Evolutionary conservation across 2,329 filamentous ascomycete species (phyloP).

Genomic region (Spiromastix sp.): DNA sequence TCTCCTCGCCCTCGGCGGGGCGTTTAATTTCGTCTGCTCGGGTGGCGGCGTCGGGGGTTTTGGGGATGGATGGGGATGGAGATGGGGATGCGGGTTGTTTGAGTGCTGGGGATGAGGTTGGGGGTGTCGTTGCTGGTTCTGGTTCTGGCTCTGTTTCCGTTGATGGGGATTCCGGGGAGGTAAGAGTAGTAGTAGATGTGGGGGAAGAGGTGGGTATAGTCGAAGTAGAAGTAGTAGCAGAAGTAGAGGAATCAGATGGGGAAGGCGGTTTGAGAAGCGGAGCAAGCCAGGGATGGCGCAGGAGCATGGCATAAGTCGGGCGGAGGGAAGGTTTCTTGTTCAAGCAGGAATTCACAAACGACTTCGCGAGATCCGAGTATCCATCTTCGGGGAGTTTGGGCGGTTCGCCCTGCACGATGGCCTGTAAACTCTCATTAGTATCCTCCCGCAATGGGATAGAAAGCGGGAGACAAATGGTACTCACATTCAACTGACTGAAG

Average conservation of each 20-base stretch:
- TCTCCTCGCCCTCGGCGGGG: no score
- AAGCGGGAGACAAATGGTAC: constrained; percentile 28
- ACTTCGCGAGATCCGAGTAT: constrained; percentile 68
- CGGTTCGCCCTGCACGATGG: constrained; percentile 95
- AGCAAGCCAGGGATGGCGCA: constrained; percentile 81
- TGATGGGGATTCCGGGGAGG: no score
- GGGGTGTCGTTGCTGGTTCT: not conserved
- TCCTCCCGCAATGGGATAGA: not conserved
- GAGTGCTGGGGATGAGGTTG: constrained; percentile 70
- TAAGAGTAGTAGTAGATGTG: no score
- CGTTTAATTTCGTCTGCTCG: no score
- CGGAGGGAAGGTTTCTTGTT: constrained; percentile 86
- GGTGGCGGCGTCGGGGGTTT: constrained; percentile 18
- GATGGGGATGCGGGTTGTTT: constrained; percentile 59
- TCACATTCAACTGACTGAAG: constrained; percentile 90
- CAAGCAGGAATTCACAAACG: constrained; percentile 81
- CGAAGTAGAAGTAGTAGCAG: no score
- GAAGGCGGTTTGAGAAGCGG: constrained; percentile 65
- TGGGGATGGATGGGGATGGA: constrained; percentile 18
- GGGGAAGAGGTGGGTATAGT: no score
- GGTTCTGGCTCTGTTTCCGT: not conserved
- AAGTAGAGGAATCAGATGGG: no score
- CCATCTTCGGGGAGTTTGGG: constrained; percentile 70
- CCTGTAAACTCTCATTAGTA: constrained; percentile 45
- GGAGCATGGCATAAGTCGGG: constrained; percentile 85